A percentile compares a stretch with the other conserved stretches of the same genome.
These are phyloP conservation scores for Talaromyces nanjingensis DNA, from an alignment of 495 filamentous ascomycete species.

Conservation along the genomic window DNA sequence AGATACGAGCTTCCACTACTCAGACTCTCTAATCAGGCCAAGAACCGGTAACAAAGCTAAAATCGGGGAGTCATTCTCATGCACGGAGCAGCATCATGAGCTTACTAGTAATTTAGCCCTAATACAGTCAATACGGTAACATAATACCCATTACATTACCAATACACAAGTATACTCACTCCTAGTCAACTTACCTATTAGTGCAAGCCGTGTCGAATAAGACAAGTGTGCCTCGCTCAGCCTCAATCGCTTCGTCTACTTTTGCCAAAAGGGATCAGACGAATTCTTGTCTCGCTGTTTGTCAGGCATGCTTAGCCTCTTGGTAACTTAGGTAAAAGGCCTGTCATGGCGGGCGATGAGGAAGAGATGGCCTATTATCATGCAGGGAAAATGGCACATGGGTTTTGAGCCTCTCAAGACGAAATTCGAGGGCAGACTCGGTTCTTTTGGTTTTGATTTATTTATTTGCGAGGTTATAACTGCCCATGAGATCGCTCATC, in stretches of 20 bases:
- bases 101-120: background rate
- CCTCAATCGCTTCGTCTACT: background rate
- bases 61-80: background rate
- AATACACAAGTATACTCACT: background rate
- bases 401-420: background rate
- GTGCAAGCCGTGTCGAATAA: background rate
- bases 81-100: background rate
- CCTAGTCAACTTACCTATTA: background rate
- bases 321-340: background rate
- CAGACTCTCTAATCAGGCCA: background rate
- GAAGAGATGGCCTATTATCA: background rate
- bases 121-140: background rate
- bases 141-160: background rate
- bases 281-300: background rate
- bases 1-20: background rate
- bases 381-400: background rate
- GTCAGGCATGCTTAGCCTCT: background rate
- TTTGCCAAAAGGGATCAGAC: background rate
- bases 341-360: background rate
- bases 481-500: background rate
- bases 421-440: background rate
- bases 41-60: background rate
- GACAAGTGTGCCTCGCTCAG: constrained; percentile 8
- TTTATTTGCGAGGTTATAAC: background rate
- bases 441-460: background rate